These are phyloP conservation scores for Hansfordia pulvinata DNA, from an alignment of 2,329 filamentous ascomycete species.

Conservation along the genomic window DNA sequence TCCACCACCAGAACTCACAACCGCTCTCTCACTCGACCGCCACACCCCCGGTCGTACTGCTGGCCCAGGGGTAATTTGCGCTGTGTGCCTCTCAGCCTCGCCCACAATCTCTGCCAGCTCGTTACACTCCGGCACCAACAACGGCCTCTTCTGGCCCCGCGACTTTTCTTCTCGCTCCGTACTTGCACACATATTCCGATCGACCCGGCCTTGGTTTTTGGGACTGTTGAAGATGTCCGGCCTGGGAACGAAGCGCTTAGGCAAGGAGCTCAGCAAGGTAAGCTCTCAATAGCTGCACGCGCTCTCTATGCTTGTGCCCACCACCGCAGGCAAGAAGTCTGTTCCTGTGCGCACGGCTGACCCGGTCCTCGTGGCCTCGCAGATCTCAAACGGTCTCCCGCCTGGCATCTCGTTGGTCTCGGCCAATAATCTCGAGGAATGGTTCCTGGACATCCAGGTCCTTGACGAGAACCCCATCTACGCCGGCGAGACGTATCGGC, in stretches of 20 bases:
- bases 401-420: conserved; percentile 67
- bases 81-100: too few relatives aligned
- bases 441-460: conserved; percentile 84
- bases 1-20: too few relatives aligned
- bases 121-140: too few relatives aligned
- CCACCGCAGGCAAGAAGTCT: conserved; percentile 26
- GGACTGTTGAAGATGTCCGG: conserved; percentile 21
- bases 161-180: too few relatives aligned
- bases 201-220: too few relatives aligned
- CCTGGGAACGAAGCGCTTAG: conserved; percentile 41
- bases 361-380: conserved; percentile 1
- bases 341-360: background rate
- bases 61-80: too few relatives aligned
- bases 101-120: too few relatives aligned
- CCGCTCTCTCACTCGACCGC: too few relatives aligned
- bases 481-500: conserved; percentile 60
- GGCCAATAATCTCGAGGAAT: conserved; percentile 74
- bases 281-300: conserved; percentile 1
- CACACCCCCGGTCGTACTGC: too few relatives aligned
- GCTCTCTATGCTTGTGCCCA: conserved; percentile 32
- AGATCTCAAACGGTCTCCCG: conserved; percentile 45
- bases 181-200: too few relatives aligned
- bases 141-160: too few relatives aligned
- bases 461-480: conserved; percentile 88
- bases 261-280: conserved; percentile 47